A percentile compares a stretch with the other conserved stretches of the same genome.
Conservation (phyloP, 192 early-diverging fungal species). For the Umbelopsis sp. region DNA sequence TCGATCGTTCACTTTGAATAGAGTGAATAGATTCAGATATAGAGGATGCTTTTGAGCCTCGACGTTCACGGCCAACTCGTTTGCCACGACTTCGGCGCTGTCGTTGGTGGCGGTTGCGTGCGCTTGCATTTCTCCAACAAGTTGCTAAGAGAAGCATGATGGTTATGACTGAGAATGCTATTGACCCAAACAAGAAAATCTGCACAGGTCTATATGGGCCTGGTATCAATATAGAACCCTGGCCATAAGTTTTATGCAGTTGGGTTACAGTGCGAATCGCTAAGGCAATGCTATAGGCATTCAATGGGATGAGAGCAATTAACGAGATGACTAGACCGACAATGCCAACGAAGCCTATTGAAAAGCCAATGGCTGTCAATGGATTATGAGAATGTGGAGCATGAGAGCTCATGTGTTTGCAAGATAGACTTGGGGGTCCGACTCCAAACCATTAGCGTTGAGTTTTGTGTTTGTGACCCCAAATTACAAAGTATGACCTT, state of each 20-base stretch:
- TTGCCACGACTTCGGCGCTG: background rate
- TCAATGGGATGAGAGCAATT: conserved; percentile 18
- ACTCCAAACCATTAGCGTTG: no score
- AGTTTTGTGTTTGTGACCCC: no score
- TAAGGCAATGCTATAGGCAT: conserved; percentile 19
- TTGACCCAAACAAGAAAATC: conserved; percentile 6
- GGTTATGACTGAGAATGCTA: conserved; percentile 15
- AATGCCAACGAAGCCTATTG: conserved; percentile 22
- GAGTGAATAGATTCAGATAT: background rate
- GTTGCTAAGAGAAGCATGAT: conserved; percentile 15
- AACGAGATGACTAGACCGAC: conserved; percentile 15
- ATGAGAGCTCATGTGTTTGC: conserved; percentile 10
- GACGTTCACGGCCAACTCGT: background rate
- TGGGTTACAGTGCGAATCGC: background rate
- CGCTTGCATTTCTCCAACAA: conserved; percentile 13
- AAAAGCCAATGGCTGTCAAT: conserved; percentile 15
- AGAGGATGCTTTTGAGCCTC: conserved; percentile 2
- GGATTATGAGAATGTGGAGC: conserved; percentile 13
- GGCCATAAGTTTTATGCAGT: background rate
- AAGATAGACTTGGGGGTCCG: no score
- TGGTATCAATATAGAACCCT: background rate
- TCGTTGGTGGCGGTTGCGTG: background rate
- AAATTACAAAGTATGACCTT: no score
- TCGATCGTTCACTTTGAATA: background rate
- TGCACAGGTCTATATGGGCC: background rate